phyloP scores from a whole-genome alignment of 1,284 basidiomycete species.

The Chalciporus piperatoides region DNA sequence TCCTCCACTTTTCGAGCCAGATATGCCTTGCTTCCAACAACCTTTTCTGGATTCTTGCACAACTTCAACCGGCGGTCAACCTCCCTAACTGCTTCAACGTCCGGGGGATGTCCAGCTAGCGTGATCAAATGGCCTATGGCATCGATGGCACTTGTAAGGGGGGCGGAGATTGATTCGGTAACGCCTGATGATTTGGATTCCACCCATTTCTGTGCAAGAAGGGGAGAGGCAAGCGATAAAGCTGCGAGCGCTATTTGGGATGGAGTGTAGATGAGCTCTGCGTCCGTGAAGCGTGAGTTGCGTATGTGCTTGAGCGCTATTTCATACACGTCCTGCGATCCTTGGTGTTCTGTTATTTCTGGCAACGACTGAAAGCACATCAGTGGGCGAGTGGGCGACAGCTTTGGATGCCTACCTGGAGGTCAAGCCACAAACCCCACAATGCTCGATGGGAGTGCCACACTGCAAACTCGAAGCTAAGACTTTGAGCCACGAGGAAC shows the following conservation, averaged over 20 bases:
- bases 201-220: conserved; percentile 64
- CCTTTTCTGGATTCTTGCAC: conserved; percentile 93
- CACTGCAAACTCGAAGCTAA: conserved; percentile 90
- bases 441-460: conserved; percentile 89
- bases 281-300: conserved; percentile 81
- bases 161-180: conserved; percentile 19
- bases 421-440: conserved; percentile 87
- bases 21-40: conserved; percentile 80
- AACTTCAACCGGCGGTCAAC: conserved; percentile 80
- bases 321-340: conserved; percentile 51
- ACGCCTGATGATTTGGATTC: conserved; percentile 43
- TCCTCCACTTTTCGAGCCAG: conserved; percentile 60
- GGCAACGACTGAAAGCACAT: conserved; percentile 46
- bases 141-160: conserved; percentile 43
- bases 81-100: conserved; percentile 80
- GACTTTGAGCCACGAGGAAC: conserved; percentile 91
- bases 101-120: conserved; percentile 57
- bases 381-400: conserved; percentile 8
- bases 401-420: conserved; percentile 60
- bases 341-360: conserved; percentile 40
- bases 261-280: conserved; percentile 88
- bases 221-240: conserved; percentile 61
- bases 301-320: conserved; percentile 60
- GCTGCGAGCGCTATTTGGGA: conserved; percentile 93
- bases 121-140: conserved; percentile 57